Conservation (phyloP, 2,329 filamentous ascomycete genomes). For the Fusarium fujikuroi region DNA sequence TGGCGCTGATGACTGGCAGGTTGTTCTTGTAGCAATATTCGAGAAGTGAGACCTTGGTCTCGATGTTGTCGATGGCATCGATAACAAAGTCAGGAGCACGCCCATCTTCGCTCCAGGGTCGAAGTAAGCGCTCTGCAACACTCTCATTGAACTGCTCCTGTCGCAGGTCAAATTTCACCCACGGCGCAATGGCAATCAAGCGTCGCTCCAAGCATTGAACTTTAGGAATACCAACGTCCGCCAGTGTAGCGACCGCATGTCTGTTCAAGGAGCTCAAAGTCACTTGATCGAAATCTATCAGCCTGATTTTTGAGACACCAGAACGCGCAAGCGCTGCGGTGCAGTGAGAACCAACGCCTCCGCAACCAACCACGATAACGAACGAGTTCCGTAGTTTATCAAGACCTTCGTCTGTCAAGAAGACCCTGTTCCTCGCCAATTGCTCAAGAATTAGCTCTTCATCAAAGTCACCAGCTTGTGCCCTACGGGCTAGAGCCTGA, state of each 20-base stretch:
- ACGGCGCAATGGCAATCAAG: constrained; percentile 87
- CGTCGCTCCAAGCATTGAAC: constrained; percentile 84
- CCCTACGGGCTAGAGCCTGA: constrained; percentile 66
- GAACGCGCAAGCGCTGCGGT: constrained; percentile 87
- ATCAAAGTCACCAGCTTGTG: constrained; percentile 72
- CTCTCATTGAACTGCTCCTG: constrained; percentile 83
- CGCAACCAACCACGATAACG: constrained; percentile 90
- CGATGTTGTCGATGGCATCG: constrained; percentile 98
- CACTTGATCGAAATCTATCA: constrained; percentile 98
- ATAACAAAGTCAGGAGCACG: constrained; percentile 86
- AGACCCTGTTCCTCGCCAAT: constrained; percentile 90
- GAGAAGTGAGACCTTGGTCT: constrained; percentile 91
- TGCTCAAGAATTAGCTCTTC: constrained; percentile 93
- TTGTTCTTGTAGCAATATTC: constrained; percentile 84
- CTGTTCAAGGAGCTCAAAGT: constrained; percentile 93
- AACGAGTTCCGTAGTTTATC: constrained; percentile 82
- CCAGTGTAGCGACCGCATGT: constrained; percentile 93
- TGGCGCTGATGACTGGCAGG: constrained; percentile 88
- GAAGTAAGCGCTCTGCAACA: constrained; percentile 74
- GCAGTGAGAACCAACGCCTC: constrained; percentile 94
- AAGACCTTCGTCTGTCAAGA: constrained; percentile 85
- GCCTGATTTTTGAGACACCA: constrained; percentile 85
- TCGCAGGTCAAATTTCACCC: constrained; percentile 87
- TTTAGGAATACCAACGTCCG: constrained; percentile 93
- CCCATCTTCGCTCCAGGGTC: constrained; percentile 68